Conservation (phyloP, 1,284 basidiomycete genomes). For the Trametes hirsuta region DNA sequence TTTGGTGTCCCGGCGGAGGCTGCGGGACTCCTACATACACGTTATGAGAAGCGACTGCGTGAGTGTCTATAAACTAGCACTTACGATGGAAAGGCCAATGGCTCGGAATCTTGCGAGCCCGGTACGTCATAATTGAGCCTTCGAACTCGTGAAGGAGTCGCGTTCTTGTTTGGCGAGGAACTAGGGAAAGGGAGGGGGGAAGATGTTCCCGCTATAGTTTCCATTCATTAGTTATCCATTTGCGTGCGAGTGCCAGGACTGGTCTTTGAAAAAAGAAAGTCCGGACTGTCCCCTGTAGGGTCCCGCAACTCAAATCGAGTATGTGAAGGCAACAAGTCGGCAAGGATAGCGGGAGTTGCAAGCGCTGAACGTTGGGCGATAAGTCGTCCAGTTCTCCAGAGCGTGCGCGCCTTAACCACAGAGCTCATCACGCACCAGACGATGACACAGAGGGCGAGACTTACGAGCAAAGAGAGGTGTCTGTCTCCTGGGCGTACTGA, state of each 20-base stretch:
- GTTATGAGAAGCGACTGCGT: neutral
- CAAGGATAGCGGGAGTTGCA: too few relatives aligned
- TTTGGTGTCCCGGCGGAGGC: conserved; percentile 51
- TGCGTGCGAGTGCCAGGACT: too few relatives aligned
- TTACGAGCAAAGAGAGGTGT: conserved; percentile 60
- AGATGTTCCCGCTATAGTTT: conserved; percentile 52
- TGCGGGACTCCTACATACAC: conserved; percentile 36
- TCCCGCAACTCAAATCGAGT: too few relatives aligned
- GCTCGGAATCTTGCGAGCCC: conserved; percentile 55
- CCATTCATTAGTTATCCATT: neutral
- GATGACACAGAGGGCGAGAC: conserved; percentile 24
- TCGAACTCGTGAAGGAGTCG: conserved; percentile 43
- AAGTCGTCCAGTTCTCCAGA: too few relatives aligned
- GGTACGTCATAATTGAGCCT: conserved; percentile 30
- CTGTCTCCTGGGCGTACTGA: conserved; percentile 54
- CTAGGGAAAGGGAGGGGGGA: conserved; percentile 77
- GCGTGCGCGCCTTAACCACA: too few relatives aligned
- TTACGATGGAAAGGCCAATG: conserved; percentile 64
- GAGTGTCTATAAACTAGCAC: conserved; percentile 27
- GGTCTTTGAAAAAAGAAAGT: too few relatives aligned
- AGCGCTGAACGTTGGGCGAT: neutral
- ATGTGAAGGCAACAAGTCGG: too few relatives aligned
- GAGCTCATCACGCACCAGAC: neutral
- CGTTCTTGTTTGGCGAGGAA: conserved; percentile 59
- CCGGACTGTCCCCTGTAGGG: too few relatives aligned